phyloP scores from a whole-genome alignment of 1,139 yeast species.

The Geotrichum restrictum region DNA sequence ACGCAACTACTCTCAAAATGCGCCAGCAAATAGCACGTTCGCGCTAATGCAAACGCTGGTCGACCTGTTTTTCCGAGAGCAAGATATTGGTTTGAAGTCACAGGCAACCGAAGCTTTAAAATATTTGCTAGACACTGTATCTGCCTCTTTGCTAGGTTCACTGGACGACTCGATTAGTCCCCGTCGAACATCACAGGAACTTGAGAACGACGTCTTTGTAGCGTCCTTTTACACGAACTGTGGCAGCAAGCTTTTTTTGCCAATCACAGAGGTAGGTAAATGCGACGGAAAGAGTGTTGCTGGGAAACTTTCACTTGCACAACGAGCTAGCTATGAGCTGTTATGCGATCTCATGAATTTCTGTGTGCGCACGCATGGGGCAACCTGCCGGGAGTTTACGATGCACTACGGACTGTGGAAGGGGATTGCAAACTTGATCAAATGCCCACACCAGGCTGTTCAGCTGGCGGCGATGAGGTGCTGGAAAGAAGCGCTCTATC shows the following conservation, averaged over 20 bases:
- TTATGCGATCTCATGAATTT: constrained; percentile 66
- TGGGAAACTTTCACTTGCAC: constrained; percentile 27
- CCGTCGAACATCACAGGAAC: constrained; percentile 35
- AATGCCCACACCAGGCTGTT: constrained; percentile 41
- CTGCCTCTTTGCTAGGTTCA: constrained; percentile 23
- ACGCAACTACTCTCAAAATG: constrained; percentile 24
- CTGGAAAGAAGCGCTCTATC: constrained; percentile 38
- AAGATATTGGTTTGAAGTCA: constrained; percentile 66
- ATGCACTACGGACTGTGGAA: constrained; percentile 45
- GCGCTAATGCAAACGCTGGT: constrained; percentile 45
- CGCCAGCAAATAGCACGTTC: constrained; percentile 8
- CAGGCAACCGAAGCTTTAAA: constrained; percentile 83
- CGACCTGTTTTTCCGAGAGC: constrained; percentile 58
- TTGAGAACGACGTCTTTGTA: constrained; percentile 26
- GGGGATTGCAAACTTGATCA: constrained; percentile 34
- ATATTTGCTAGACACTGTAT: constrained; percentile 59
- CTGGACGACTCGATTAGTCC: constrained; percentile 48
- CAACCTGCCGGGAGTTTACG: constrained; percentile 57
- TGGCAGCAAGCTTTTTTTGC: constrained; percentile 27
- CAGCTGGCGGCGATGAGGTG: constrained; percentile 53
- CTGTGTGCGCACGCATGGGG: constrained; percentile 58
- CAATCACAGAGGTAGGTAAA: constrained; percentile 21
- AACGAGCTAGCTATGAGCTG: constrained; percentile 52
- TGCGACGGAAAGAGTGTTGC: background rate
- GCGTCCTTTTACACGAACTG: constrained; percentile 27